Base-by-base conservation (phyloP, 768 basidiomycete genomes). In the Rhizopogon sp. region DNA sequence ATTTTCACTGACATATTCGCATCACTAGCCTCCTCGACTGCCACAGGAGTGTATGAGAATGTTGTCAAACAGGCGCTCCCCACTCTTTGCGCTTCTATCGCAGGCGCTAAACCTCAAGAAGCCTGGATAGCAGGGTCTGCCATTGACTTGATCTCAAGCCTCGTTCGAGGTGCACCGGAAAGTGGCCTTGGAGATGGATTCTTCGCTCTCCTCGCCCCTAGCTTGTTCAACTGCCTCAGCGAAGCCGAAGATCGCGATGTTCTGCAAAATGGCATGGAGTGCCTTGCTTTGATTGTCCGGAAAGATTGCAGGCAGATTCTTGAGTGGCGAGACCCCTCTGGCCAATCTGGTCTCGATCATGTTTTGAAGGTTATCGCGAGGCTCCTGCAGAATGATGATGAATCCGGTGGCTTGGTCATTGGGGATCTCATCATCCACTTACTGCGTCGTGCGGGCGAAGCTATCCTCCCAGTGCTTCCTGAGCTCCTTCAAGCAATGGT, bases 391-490 rank as follows among this genome's bases (percentile, higher is more conserved):
- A 82, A 77, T 56, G 83, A 90, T 58, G 90, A 93, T 58, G 97
- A 99, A 69, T 88, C 94, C 0, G 93, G 90, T 40, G 96, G 95
- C 9, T 80, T 98, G 20, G 88, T 90, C 51, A 88, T 98, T 45
- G 97, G 97, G 17, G 96, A 98, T 64, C 77, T 99, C 42, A 90
- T 99, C 65, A 90, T 98, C 60, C 94, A 98, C 62, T 76, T 98
- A 25, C 76, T 99, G 47, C 80, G 96, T 25, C 85, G 83, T 58
- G 90, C 91, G 0, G 92, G 92, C 11, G 83, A 86, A 11, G 75
- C 85, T 1, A 81, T 98, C 17, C 76, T 90, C 0, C 87, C 94
- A 1, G 90, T 94, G 6, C 79, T 98, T 16, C 92, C 93, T 2
- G 86, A 93, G 58, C 78, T 99, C 14, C 74, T 98, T 43, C 84